A percentile compares a stretch with the other conserved stretches of the same genome.
Conservation (phyloP, 78 protist species). For the Anaeramoeba flamelloides region DNA sequence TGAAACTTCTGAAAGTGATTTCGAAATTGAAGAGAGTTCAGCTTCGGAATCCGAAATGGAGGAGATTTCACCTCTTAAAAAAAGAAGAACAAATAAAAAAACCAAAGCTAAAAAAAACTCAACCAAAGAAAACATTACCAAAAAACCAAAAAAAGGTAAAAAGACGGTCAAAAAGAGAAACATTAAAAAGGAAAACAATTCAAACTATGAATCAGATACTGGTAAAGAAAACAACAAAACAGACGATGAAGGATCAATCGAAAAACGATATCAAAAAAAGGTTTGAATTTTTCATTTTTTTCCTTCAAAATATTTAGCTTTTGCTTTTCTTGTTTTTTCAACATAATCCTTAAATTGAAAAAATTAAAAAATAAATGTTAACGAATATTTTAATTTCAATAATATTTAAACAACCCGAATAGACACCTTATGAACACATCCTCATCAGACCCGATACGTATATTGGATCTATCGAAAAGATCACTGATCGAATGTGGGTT, state of each 20-base stretch:
- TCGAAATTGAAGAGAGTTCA: no score
- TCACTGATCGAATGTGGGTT: conserved; percentile 4
- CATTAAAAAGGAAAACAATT: neutral
- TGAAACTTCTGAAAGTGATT: no score
- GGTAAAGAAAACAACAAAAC: neutral
- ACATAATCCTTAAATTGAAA: no score
- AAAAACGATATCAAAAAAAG: neutral
- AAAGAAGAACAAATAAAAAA: neutral
- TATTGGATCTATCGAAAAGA: conserved; percentile 57
- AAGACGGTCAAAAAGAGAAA: neutral
- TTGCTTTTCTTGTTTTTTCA: no score
- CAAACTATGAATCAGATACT: neutral
- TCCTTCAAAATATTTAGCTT: no score
- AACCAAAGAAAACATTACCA: neutral
- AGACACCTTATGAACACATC: conserved; percentile 77
- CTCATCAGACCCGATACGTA: conserved; percentile 90
- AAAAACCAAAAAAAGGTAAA: neutral
- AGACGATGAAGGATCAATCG: neutral
- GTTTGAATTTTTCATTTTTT: neutral
- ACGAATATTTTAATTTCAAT: no score
- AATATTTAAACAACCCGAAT: neutral
- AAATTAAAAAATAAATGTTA: no score
- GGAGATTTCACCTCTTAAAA: no score
- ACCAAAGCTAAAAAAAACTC: neutral
- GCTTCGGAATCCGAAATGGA: no score